phyloP scores from a whole-genome alignment of 805 yeast genomes.

The Blastobotrys robertii region DNA sequence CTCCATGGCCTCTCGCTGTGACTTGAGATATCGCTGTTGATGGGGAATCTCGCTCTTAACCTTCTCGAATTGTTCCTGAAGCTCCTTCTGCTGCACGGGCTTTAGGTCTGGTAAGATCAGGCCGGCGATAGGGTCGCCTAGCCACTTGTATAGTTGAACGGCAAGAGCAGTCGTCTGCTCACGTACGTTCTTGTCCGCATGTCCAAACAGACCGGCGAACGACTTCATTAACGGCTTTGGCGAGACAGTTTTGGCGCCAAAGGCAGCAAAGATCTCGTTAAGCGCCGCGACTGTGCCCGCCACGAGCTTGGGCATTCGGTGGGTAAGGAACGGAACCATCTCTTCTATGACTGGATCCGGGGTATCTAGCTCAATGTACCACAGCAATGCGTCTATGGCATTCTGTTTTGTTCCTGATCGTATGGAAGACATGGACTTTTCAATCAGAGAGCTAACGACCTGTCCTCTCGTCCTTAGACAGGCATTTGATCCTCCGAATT shows the following conservation, averaged over 20 bases:
- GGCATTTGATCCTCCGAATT: constrained; percentile 42
- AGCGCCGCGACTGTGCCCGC: constrained; percentile 55
- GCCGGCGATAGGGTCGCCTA: constrained; percentile 52
- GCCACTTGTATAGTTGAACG: constrained; percentile 62
- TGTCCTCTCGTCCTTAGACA: constrained; percentile 26
- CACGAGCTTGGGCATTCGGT: constrained; percentile 69
- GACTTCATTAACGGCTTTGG: constrained; percentile 48
- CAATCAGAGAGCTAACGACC: constrained; percentile 41
- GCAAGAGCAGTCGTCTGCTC: constrained; percentile 63
- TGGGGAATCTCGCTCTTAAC: constrained; percentile 27
- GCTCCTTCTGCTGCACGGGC: constrained; percentile 85
- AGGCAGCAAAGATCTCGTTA: constrained; percentile 42
- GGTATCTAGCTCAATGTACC: constrained; percentile 54
- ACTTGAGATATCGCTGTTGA: constrained; percentile 47
- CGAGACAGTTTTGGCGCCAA: constrained; percentile 54
- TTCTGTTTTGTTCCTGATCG: constrained; percentile 65
- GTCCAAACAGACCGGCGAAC: constrained; percentile 64
- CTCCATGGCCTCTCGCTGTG: constrained; percentile 39
- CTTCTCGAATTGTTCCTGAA: constrained; percentile 55
- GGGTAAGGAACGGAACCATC: constrained; percentile 49
- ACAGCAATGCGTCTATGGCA: constrained; percentile 51
- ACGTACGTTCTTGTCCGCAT: constrained; percentile 81
- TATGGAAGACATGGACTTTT: constrained; percentile 70
- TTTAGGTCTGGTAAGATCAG: constrained; percentile 62
- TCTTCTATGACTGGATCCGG: constrained; percentile 61